Conservation (phyloP, 768 basidiomycete species). For the Suillus occidentalis region DNA sequence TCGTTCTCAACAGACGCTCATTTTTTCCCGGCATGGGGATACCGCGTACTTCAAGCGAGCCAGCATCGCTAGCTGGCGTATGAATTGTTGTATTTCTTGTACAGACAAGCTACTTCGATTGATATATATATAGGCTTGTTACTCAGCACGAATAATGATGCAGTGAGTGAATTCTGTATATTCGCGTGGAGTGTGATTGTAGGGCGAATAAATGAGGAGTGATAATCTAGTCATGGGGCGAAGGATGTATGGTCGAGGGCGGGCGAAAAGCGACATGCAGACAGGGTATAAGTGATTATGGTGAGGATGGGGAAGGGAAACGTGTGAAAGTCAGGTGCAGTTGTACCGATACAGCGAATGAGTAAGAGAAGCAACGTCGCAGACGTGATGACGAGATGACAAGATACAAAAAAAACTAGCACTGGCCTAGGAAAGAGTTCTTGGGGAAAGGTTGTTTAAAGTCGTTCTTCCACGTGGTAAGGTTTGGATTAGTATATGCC, state of each 20-base stretch:
- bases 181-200: background rate
- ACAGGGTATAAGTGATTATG: background rate
- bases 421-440: constrained; percentile 46
- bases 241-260: background rate
- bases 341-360: constrained; percentile 1
- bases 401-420: constrained; percentile 23
- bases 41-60: constrained; percentile 11
- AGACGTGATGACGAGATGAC: background rate
- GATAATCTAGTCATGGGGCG: background rate
- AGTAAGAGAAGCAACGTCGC: background rate
- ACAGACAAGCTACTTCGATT: background rate
- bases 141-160: background rate
- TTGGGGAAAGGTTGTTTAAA: constrained; percentile 49
- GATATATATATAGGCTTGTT: background rate
- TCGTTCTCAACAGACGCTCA: constrained; percentile 70
- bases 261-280: background rate
- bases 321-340: constrained; percentile 1
- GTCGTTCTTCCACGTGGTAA: constrained; percentile 45
- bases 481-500: constrained; percentile 65
- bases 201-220: background rate
- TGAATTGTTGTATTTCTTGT: background rate
- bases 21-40: constrained; percentile 12
- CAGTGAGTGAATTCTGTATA: background rate
- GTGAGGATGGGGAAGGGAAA: background rate
- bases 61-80: constrained; percentile 2